Evolutionary conservation across 352 stramenopile genomes (phyloP), one percentile per base, ranked within the genome.

Genomic region (Globisporangium cederbergense): DNA sequence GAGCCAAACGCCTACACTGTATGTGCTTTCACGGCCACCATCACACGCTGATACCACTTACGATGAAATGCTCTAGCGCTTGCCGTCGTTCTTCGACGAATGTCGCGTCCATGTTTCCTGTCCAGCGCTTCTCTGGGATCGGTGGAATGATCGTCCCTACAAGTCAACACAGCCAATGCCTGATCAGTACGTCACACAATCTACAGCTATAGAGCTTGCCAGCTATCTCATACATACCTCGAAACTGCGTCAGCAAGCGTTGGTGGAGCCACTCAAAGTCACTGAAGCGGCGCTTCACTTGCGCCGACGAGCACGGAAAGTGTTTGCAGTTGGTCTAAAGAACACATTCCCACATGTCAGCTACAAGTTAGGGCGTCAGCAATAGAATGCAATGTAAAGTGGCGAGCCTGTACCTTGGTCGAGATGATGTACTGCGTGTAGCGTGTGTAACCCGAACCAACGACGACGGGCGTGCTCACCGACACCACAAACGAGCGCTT

Each of bases 221-320:
- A 42, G 36, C 36, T 11, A 42, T 14, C 36, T 14, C 64, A 30
- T 53, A 91, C 64, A 30, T 53, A 91, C 84, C 87, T 76, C 82
- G 84, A 75, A 91, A 96, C 42, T 87, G 74, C 64, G 84, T 75
- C 14, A 89, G 60, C 30, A 97, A 66, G 7, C 90, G 79, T 58
- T 93, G 72, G 36, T 96, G 90, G 7, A 96, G 78, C 90, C 90
- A 97, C 60, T 93, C 83, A 52, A 97, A 96, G 69, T 97, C 90
- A 58, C 84, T 95, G 66, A 95, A 97, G 13, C 90, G 79, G 9
- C 90, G 77, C 53, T 90, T 90, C 34, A 97, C 86, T 88, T 93
- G 84, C 30, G 79, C 83, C 7, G 75, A 73, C 11, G 73, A 67
- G 54, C 78, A 89, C 8, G 84, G 84, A 47, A 95, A 95, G 22